These are phyloP conservation scores for Kuraishia molischiana DNA, from an alignment of 805 yeast genomes.

Conservation along the genomic window DNA sequence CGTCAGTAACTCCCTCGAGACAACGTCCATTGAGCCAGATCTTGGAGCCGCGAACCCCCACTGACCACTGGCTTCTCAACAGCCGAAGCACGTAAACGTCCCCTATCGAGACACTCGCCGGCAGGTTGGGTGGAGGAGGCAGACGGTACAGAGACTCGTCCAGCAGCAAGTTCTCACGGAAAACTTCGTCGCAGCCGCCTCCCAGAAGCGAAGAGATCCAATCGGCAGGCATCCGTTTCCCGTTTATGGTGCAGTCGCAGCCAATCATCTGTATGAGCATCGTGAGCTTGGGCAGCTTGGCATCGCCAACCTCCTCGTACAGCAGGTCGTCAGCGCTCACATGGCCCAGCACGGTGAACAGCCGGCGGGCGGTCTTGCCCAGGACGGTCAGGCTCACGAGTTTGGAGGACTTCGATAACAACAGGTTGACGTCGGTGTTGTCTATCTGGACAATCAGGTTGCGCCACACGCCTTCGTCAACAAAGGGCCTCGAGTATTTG, in stretches of 20 bases:
- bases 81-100: constrained; percentile 31
- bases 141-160: background rate
- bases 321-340: constrained; percentile 16
- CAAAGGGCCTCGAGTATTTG: constrained; percentile 35
- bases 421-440: constrained; percentile 18
- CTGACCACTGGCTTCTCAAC: constrained; percentile 30
- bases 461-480: constrained; percentile 24
- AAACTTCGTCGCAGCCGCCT: background rate
- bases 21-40: constrained; percentile 17
- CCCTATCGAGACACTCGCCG: too few species aligned
- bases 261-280: constrained; percentile 10
- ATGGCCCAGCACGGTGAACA: constrained; percentile 10
- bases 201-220: too few species aligned
- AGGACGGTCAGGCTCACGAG: constrained; percentile 12
- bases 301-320: constrained; percentile 12
- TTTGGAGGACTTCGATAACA: constrained; percentile 20
- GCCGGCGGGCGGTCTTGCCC: constrained; percentile 16
- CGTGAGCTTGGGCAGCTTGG: constrained; percentile 9
- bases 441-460: constrained; percentile 32
- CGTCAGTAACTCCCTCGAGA: constrained; percentile 18
- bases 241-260: constrained; percentile 16
- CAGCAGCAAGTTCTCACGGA: background rate
- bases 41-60: constrained; percentile 10
- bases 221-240: constrained; percentile 14
- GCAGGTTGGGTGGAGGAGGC: too few species aligned